Base-by-base conservation (phyloP, 352 stramenopile genomes). In the Saprolegnia parasitica region DNA sequence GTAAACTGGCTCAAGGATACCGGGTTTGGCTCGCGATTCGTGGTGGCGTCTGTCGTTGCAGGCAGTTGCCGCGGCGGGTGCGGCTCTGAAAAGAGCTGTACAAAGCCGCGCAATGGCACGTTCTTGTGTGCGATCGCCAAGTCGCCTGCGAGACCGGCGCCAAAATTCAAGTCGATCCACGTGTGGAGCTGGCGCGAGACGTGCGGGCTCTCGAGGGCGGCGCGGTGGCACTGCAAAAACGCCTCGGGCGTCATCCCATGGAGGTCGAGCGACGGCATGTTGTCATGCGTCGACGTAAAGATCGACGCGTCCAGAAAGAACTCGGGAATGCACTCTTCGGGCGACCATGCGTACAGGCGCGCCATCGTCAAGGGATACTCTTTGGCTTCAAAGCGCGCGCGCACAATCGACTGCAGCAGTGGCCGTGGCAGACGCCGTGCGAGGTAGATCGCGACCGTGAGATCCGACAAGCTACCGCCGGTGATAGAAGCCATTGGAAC, bases 111-210 rank as follows among this genome's bases (percentile, higher is more conserved):
- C 0, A 98, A 73, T 5, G 91, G 91, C 0, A 98, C 85, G 57
- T 98, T 98, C 74, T 98, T 98, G 62, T 96, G 81, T 4, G 75
- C 71, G 16, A 98, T 76, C 20, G 93, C 91, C 29, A 73, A 74
- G 13, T 93, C 77, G 5, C 93, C 93, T 57, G 75, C 85, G 21
- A 98, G 74, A 11, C 78, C 80, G 26, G 85, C 80, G 4, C 96
- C 96, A 73, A 99, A 99, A 70, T 96, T 98, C n/a, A 99, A 75
- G 71, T 98, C 93, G 68, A 99, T 98, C 96, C 96, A 99, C 18
- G 80, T 71, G 73, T 98, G 95, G 6, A 99, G 73, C 13, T 86
- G 61, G 4, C 45, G 45, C 20, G 89, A 98, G 8, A 98, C 93
- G 24, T 90, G 54, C 1, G 91, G 76, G 54, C 87, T 95, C 72